Conservation (phyloP, 1,284 basidiomycete species). For the Sporisorium scitamineum region DNA sequence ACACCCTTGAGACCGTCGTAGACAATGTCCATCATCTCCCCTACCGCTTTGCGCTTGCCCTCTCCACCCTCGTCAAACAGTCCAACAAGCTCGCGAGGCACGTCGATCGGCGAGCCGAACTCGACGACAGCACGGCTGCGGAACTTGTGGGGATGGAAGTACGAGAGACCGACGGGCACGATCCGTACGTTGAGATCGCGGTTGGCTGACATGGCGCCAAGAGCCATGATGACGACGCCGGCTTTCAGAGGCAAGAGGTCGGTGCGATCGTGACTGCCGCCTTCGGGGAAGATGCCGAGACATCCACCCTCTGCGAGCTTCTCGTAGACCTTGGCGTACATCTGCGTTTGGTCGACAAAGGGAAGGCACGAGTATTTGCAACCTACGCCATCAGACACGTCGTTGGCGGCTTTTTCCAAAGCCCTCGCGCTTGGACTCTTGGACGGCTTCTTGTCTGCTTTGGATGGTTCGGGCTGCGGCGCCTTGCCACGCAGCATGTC, state of each 20-base stretch:
- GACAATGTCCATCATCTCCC: constrained; percentile 88
- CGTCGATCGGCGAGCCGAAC: constrained; percentile 91
- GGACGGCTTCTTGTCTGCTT: constrained; percentile 28
- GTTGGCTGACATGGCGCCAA: constrained; percentile 69
- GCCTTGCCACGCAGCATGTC: constrained; percentile 63
- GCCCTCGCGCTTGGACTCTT: constrained; percentile 14
- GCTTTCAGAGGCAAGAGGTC: constrained; percentile 68
- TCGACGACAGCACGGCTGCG: constrained; percentile 81
- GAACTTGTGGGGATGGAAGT: constrained; percentile 70
- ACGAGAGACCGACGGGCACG: constrained; percentile 68
- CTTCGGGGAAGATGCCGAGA: constrained; percentile 71
- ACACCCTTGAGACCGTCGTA: constrained; percentile 98
- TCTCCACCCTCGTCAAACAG: constrained; percentile 91
- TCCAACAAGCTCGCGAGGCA: constrained; percentile 84
- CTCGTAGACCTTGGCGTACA: constrained; percentile 94
- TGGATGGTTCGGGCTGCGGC: constrained; percentile 32
- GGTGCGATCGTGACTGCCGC: constrained; percentile 69
- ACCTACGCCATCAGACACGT: constrained; percentile 31
- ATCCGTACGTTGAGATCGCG: constrained; percentile 64
- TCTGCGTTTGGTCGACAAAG: constrained; percentile 86
- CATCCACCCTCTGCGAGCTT: constrained; percentile 86
- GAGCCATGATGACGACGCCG: constrained; percentile 69
- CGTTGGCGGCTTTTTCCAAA: constrained; percentile 27
- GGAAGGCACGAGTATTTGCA: constrained; percentile 65
- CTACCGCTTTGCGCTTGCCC: constrained; percentile 90